A percentile compares a stretch with the other conserved stretches of the same genome.
Conservation (phyloP, 2,329 filamentous ascomycete genomes). For the Fusarium odoratissimum region DNA sequence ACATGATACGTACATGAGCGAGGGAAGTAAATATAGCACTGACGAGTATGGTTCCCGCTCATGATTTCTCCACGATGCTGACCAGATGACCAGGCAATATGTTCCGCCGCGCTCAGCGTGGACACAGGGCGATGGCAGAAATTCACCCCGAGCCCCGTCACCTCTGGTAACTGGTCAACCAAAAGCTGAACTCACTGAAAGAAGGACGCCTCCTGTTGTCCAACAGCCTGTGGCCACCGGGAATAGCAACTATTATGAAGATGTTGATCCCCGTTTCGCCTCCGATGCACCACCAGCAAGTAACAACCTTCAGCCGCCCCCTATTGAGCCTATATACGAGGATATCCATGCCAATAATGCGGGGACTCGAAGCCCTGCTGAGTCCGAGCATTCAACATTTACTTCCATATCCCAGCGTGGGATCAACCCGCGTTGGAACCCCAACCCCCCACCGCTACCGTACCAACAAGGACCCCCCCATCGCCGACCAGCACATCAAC, state of each 20-base stretch:
- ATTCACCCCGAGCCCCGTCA: constrained; percentile 59
- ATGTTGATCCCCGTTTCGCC: constrained; percentile 89
- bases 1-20: constrained; percentile 68
- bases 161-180: constrained; percentile 54
- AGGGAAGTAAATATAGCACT: constrained; percentile 77
- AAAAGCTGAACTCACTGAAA: constrained; percentile 52
- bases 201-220: constrained; percentile 49
- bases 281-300: constrained; percentile 50
- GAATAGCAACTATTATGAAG: constrained; percentile 81
- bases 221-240: constrained; percentile 45
- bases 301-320: constrained; percentile 45
- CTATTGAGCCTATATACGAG: constrained; percentile 65
- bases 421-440: constrained; percentile 88
- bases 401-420: constrained; percentile 91
- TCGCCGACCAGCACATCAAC: constrained; percentile 62
- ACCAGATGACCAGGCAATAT: constrained; percentile 56
- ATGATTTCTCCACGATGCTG: background rate
- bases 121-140: constrained; percentile 59
- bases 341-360: constrained; percentile 65
- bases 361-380: constrained; percentile 75
- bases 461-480: constrained; percentile 57
- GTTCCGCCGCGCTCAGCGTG: constrained; percentile 67
- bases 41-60: constrained; percentile 68
- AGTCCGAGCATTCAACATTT: constrained; percentile 85
- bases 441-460: constrained; percentile 59